phyloP scores from a whole-genome alignment of 208 protist species.

The Trypanosoma avium region DNA sequence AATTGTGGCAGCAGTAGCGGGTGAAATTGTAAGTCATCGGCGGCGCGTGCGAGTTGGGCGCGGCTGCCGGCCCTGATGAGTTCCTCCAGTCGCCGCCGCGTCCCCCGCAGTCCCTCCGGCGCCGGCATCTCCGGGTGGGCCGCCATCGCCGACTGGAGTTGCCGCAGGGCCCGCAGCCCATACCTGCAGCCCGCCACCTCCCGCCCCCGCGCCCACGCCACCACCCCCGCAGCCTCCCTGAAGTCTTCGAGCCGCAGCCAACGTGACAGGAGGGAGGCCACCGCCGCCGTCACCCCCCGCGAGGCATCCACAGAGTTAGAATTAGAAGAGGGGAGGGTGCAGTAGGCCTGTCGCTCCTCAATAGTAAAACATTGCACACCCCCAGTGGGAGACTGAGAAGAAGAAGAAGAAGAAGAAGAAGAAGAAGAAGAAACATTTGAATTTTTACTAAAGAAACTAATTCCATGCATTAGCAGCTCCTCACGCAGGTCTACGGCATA shows the following conservation, averaged over 20 bases:
- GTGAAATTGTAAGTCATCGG: constrained; percentile 76
- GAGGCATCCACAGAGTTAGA: too few relatives aligned
- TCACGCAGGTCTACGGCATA: constrained; percentile 44
- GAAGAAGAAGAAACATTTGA: too few relatives aligned
- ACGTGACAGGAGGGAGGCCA: too few relatives aligned
- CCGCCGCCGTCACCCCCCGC: too few relatives aligned
- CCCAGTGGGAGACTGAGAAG: too few relatives aligned
- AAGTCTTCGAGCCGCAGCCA: constrained; percentile 33
- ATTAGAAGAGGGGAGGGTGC: constrained; percentile 49
- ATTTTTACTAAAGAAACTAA: constrained; percentile 74
- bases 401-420: too few relatives aligned
- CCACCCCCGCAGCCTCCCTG: constrained; percentile 50
- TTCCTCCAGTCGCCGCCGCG: constrained; percentile 31
- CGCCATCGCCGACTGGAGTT: constrained; percentile 35
- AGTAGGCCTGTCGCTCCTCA: constrained; percentile 50
- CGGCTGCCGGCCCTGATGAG: constrained; percentile 31
- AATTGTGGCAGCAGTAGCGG: constrained; percentile 71
- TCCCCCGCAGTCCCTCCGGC: constrained; percentile 30
- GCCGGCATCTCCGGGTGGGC: constrained; percentile 59
- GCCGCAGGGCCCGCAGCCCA: constrained; percentile 45
- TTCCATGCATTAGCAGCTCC: constrained; percentile 48
- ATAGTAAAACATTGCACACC: constrained; percentile 39
- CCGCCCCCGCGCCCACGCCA: constrained; percentile 44
- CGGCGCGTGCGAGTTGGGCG: constrained; percentile 50
- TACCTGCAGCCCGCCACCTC: constrained; percentile 52